Base-by-base conservation (phyloP, 2,329 filamentous ascomycete genomes). In the Colletotrichum sp. region DNA sequence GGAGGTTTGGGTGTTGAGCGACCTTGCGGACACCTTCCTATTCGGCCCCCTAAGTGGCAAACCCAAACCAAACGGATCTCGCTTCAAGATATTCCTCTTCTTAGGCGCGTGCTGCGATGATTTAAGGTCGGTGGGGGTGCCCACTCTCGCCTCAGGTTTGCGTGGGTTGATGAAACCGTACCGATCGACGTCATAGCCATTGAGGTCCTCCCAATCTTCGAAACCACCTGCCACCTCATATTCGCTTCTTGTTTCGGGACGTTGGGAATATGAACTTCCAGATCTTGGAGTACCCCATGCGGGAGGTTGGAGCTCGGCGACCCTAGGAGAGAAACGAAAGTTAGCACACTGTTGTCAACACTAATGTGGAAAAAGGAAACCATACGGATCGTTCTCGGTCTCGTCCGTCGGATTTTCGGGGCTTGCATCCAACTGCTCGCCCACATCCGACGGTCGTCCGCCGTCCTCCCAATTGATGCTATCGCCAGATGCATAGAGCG, bases 161-260 rank as follows among this genome's bases (percentile, higher is more conserved):
- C 86, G 87, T 59, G 85, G 81, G 68, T 83, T 88, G 80, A 94
- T 94, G 84, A 94, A 94, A 76, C 92, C 92, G 81, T 93, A 94
- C 80, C 92, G 89, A 84, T 94, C 92, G 77, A 94, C 90, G 81
- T 92, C 89, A 66, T 85, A 87, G 36, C 88, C 90, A 69, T 92
- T 85, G 4, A 94, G 85, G 78, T 93, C 90, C 79, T 93, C 90
- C 92, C 92, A 94, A 80, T 94, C 92, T 81, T 94, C 92, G 24
- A 93, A 85, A 18, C 91, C 90, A 63, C 91, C 90, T 16, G 90
- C 90, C 55, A 89, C 83, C 80, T 92, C 89, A 75, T 87, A 86
- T 65, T 84, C 84, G 79, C 82, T 81, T 75, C 84, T 81, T 68
- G 80, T 86, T 85, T 87, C 87, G 83, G 80, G 88, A 85, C 78